Evolutionary conservation across 2,329 filamentous ascomycete species (phyloP).

Genomic region (Aspergillus transmontanensis): DNA sequence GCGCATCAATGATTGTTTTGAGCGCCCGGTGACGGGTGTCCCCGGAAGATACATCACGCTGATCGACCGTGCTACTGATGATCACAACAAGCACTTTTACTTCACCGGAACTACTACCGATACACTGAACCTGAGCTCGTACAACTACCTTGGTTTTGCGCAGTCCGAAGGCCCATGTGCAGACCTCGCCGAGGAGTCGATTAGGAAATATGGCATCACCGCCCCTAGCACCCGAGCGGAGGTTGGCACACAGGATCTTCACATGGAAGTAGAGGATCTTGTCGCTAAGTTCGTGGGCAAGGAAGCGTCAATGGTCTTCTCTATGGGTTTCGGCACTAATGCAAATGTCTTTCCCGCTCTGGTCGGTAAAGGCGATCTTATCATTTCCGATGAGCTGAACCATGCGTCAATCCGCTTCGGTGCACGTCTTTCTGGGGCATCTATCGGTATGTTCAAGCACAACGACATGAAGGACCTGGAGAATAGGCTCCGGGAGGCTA

Average conservation of each 20-base stretch:
- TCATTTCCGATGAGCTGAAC: conserved; percentile 96
- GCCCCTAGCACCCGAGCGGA: conserved; percentile 81
- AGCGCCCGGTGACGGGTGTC: conserved; percentile 87
- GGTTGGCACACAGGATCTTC: conserved; percentile 82
- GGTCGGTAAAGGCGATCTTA: conserved; percentile 87
- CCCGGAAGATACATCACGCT: conserved; percentile 92
- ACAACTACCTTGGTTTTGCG: conserved; percentile 98
- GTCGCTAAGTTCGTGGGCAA: conserved; percentile 93
- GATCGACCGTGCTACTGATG: conserved; percentile 84
- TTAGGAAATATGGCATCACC: conserved; percentile 83
- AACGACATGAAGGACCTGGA: conserved; percentile 93
- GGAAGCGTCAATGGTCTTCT: conserved; percentile 93
- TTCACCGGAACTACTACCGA: conserved; percentile 89
- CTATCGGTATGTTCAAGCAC: conserved; percentile 96
- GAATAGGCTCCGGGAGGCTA: conserved; percentile 81
- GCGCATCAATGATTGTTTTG: conserved; percentile 95
- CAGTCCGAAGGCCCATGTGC: conserved; percentile 97
- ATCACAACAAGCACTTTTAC: conserved; percentile 89
- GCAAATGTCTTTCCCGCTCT: conserved; percentile 89
- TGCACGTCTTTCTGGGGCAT: conserved; percentile 87
- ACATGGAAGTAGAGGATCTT: conserved; percentile 84
- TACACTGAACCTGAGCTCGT: conserved; percentile 97
- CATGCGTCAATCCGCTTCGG: conserved; percentile 97
- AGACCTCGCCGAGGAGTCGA: conserved; percentile 82
- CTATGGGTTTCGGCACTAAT: conserved; percentile 98